These are phyloP conservation scores for Aspergillus phoenicis DNA, from an alignment of 2,329 filamentous ascomycete species.

Conservation along the genomic window DNA sequence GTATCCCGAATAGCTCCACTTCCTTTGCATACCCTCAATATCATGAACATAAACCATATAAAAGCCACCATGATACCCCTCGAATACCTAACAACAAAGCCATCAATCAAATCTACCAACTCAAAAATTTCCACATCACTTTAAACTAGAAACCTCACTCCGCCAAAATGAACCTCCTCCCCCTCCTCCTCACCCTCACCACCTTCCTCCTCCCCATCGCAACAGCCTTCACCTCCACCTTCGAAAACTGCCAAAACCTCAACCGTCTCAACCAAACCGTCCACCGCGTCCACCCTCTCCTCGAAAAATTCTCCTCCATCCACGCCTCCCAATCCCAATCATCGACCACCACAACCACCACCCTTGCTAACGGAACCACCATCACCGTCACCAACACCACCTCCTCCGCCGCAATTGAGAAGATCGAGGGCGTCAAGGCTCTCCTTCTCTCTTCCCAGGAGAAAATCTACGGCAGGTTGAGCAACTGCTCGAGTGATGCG, in stretches of 20 bases:
- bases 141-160: too few relatives aligned
- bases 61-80: not conserved
- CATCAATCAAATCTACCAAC: too few relatives aligned
- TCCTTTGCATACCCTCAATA: not conserved
- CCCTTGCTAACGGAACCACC: not conserved
- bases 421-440: not conserved
- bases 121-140: not conserved
- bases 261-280: constrained; percentile 12
- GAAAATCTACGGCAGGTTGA: not conserved
- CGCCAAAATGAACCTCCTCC: not conserved
- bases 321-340: not conserved
- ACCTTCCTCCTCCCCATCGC: not conserved
- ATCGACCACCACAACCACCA: not conserved
- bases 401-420: not conserved
- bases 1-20: not conserved
- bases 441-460: not conserved
- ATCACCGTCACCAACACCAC: not conserved
- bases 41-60: not conserved
- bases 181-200: not conserved
- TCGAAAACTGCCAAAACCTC: constrained; percentile 11
- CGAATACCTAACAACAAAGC: too few relatives aligned
- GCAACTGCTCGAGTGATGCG: not conserved
- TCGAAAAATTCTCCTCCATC: constrained; percentile 3
- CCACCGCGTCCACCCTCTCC: constrained; percentile 8
- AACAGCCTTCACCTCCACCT: not conserved